Conservation (phyloP, 148 eudicot species). For the Vaccinium darrowii region DNA sequence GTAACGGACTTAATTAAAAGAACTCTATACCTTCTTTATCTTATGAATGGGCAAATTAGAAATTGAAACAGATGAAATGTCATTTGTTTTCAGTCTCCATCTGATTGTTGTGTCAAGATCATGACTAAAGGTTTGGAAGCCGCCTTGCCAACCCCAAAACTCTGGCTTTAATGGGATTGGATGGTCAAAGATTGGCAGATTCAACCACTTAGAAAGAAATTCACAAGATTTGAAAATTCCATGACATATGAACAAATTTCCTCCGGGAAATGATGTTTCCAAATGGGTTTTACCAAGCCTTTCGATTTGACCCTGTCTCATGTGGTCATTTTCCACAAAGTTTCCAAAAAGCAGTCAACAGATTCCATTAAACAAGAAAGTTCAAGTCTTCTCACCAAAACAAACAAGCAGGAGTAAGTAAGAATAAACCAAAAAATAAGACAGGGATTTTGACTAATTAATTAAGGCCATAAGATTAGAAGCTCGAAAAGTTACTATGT, state of each 20-base stretch:
- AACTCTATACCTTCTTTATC: not conserved
- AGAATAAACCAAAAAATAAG: not conserved
- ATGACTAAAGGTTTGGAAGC: not conserved
- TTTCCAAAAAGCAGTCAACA: not conserved
- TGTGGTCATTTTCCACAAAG: not conserved
- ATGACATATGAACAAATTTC: not conserved
- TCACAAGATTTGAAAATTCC: not conserved
- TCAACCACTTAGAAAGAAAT: not conserved
- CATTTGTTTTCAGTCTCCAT: constrained; percentile 3
- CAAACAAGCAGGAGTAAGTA: not conserved
- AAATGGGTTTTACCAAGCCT: not conserved
- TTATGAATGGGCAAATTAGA: not conserved
- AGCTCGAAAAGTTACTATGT: not conserved
- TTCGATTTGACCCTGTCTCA: not conserved
- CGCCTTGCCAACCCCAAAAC: constrained; percentile 10
- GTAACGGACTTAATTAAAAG: too few relatives aligned
- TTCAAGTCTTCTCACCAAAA: not conserved
- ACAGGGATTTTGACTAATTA: not conserved
- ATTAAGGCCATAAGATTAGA: not conserved
- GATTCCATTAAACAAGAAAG: not conserved
- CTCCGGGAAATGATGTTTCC: not conserved
- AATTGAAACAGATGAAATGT: not conserved
- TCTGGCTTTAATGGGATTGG: not conserved
- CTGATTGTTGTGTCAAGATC: not conserved
- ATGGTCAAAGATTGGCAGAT: not conserved